These are phyloP conservation scores for Dactylonectria estremocensis DNA, from an alignment of 2,329 filamentous ascomycete genomes.

Conservation along the genomic window DNA sequence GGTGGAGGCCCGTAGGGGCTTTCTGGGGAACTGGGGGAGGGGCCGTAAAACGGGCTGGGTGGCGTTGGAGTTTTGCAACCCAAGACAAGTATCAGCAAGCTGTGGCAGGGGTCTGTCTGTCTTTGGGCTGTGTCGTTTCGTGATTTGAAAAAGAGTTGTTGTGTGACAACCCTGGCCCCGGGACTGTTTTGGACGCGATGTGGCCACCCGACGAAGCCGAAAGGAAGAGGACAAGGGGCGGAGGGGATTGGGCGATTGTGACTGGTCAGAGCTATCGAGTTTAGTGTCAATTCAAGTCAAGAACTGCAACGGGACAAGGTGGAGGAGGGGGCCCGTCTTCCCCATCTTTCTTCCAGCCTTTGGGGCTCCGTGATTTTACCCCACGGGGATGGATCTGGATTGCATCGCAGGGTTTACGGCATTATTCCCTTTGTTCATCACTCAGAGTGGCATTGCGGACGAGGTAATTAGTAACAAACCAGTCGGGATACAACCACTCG, in stretches of 20 bases:
- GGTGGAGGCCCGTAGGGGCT: neutral
- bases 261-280: neutral
- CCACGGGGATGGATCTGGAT: neutral
- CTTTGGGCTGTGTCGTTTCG: too few species aligned
- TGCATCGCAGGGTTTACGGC: neutral
- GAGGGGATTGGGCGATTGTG: neutral
- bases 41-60: too few species aligned
- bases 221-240: too few species aligned
- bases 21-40: neutral
- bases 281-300: neutral
- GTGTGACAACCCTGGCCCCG: slow-evolving; percentile 5
- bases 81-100: too few species aligned
- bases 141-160: too few species aligned
- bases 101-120: too few species aligned
- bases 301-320: slow-evolving; percentile 9
- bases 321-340: slow-evolving; percentile 18
- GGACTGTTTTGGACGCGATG: slow-evolving; percentile 15
- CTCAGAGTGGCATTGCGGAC: too few species aligned
- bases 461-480: too few species aligned
- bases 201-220: slow-evolving; percentile 30
- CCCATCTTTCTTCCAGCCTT: neutral
- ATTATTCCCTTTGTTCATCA: too few species aligned
- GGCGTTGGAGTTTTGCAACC: too few species aligned
- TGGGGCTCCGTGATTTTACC: too few species aligned
- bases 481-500: too few species aligned